phyloP scores from a whole-genome alignment of 1,139 yeast species.

The Pichia sp. region DNA sequence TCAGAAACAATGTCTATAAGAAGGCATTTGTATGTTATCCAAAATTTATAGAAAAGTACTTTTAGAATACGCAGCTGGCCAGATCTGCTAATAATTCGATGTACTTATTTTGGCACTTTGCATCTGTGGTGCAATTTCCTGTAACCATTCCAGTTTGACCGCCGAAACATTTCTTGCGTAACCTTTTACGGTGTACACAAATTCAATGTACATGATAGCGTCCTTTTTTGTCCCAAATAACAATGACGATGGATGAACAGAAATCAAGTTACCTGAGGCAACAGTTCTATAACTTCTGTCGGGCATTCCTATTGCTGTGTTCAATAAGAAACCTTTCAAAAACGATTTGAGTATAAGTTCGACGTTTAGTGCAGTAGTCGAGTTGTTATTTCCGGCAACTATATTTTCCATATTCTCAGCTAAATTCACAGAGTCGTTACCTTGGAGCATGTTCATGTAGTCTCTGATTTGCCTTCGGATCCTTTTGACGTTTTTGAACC shows the following conservation, averaged over 20 bases:
- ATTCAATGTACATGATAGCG: constrained; percentile 91
- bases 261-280: constrained; percentile 70
- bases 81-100: constrained; percentile 1
- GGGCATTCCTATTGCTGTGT: constrained; percentile 92
- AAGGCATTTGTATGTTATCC: not conserved
- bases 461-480: constrained; percentile 72
- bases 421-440: not conserved
- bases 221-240: constrained; percentile 79
- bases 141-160: constrained; percentile 83
- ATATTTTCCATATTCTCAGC: constrained; percentile 30
- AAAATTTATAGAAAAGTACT: not conserved
- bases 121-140: constrained; percentile 72
- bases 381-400: constrained; percentile 20
- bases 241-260: constrained; percentile 89
- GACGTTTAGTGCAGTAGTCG: constrained; percentile 46
- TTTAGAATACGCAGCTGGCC: not conserved
- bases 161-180: constrained; percentile 87
- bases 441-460: constrained; percentile 53
- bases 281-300: constrained; percentile 90
- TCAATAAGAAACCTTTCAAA: constrained; percentile 73
- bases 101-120: constrained; percentile 38
- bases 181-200: constrained; percentile 88
- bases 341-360: constrained; percentile 70
- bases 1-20: not conserved
- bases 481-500: constrained; percentile 70